Conservation (phyloP, 495 filamentous ascomycete species). For the Talaromyces adpressus region DNA sequence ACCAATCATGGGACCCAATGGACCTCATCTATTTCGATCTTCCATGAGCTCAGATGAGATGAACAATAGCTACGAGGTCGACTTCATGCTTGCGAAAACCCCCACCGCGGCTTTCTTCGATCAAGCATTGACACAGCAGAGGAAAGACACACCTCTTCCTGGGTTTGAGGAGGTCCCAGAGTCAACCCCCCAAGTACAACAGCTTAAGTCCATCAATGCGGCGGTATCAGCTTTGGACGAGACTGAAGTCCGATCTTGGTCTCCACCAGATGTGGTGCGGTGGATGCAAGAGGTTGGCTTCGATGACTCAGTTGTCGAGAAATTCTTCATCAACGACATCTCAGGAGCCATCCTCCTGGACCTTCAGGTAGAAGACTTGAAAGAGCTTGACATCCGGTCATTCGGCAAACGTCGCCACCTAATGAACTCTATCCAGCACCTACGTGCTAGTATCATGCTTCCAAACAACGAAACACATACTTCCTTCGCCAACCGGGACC, state of each 20-base stretch:
- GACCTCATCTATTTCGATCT: constrained; percentile 82
- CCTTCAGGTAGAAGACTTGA: constrained; percentile 87
- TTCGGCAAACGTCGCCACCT: constrained; percentile 84
- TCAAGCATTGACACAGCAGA: constrained; percentile 15
- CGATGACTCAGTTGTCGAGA: constrained; percentile 66
- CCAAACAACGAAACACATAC: constrained; percentile 6
- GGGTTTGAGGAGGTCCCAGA: constrained; percentile 24
- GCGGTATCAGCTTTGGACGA: constrained; percentile 49
- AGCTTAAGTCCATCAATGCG: constrained; percentile 25
- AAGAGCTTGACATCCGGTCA: constrained; percentile 86
- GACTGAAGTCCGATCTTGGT: constrained; percentile 55
- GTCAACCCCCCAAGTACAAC: constrained; percentile 15
- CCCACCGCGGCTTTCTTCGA: constrained; percentile 34
- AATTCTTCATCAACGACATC: constrained; percentile 87
- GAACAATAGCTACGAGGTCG: constrained; percentile 44
- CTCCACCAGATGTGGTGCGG: constrained; percentile 63
- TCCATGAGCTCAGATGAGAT: constrained; percentile 20
- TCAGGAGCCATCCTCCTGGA: constrained; percentile 74
- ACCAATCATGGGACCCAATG: constrained; percentile 54
- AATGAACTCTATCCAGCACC: constrained; percentile 73
- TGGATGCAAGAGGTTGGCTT: constrained; percentile 73
- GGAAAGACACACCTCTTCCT: constrained; percentile 6
- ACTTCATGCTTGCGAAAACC: constrained; percentile 58
- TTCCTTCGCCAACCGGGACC: neutral
- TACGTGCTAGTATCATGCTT: constrained; percentile 55